Evolutionary conservation across 352 stramenopile species (phyloP), one percentile per base, ranked within the genome.

Genomic region (Phytophthora rubi): DNA sequence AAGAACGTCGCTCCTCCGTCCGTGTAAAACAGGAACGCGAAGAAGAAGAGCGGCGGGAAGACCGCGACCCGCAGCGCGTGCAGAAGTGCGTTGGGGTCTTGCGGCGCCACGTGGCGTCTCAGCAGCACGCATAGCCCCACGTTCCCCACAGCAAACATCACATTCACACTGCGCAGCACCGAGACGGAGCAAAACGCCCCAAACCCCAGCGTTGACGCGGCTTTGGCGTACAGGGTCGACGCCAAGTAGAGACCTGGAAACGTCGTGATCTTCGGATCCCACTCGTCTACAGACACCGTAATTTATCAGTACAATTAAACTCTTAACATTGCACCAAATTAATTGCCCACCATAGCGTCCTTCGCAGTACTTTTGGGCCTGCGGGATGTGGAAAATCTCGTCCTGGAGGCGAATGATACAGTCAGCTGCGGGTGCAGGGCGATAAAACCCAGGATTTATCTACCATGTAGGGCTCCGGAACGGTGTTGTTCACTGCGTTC

Each of bases 221-320:
- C 44, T 26, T 81, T 75, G 2, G 81, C 65, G 30, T 90, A 82
- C 51, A 83, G 61, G 30, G 76, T 83, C 18, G 79, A 83, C 9
- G 83, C 59, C 3, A 96, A 15, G 64, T 98, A 98, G 10, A 98
- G 65, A 1, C 93, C 92, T 5, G 93, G 93, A 45, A 97, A 97
- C 33, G 93, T 98, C 39, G 93, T 98, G 76, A 98, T 98, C 77
- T 98, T 98, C 9, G 89, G 76, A 48, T 98, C 88, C 93, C 93
- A 98, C 47, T 89, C 78, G 26, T 76, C 89, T 96, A 45, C 37
- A 23, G 6, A 21, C 16, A 68, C 21, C 23, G 13, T 10, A 28
- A 21, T 58, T 21, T 7, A 44, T 73, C 13, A 53, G 30, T 10
- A 55, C 28, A 59, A 52, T 15, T 3, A 53, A 45, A 18, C 18